Base-by-base conservation (phyloP, 164 flowering plant species). In the Tetrastigma voinierianum region DNA sequence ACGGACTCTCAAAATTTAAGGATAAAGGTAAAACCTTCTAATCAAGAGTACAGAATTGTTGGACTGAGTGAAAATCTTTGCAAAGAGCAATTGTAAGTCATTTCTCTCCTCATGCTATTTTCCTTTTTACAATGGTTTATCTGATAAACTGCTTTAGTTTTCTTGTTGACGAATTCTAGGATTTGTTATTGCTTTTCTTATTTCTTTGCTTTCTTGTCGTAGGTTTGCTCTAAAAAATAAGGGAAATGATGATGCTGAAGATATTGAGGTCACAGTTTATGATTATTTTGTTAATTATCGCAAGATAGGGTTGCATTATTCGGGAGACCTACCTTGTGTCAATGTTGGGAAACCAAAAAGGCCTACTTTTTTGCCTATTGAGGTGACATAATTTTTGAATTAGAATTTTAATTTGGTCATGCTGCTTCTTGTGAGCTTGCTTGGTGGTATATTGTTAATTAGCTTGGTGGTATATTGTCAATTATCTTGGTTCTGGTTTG, bases 21-120 rank as follows among this genome's bases (percentile, higher is more conserved):
- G 80, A 65, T 95, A 15, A 83, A 72, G 67, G 65, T 80, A 0
- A 60, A 54, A 3, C 86, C 87, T 0, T 64, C 89, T 3, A 86
- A 89, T 61, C 45, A 16, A 1, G 98, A 95, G 48, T 85, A 73
- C 72, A 95, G 90, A 63, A 95, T 95, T 46, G 82, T 84, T 55
- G 97, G 98, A 1, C 65, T 95, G 75, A 95, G 97, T 76, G 97
- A 95, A 21, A 57, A 46, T 10, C 61, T 71, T 0, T 95, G 99
- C 83, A 80, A 69, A 19, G 74, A 87, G 46, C 96, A 90, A 48
- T 44, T 76, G 97, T 93, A 81, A 58, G 82, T 57, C 10, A 61
- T 19, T 64, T 46, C 40, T 32, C 40, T 3, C 19, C 61, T 61
- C 18, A 23, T 62, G 55, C 21, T 17, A 21, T 21, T 55, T n/a